Conservation (phyloP, 2,329 filamentous ascomycete genomes). For the Cryphonectria japonica region DNA sequence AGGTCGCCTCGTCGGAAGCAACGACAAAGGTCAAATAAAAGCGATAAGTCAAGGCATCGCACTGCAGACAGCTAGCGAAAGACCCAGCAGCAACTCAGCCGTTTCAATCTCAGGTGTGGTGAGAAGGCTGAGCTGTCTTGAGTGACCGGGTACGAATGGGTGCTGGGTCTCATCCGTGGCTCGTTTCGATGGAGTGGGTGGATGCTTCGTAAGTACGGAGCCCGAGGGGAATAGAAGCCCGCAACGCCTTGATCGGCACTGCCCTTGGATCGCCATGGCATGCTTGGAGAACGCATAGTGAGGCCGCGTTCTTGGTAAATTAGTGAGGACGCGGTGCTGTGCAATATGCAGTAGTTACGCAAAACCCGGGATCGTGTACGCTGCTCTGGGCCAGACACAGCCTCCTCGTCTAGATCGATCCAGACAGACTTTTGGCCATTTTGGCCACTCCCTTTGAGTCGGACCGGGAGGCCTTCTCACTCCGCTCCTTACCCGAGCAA, state of each 20-base stretch:
- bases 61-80: neutral
- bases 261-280: neutral
- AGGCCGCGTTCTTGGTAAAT: neutral
- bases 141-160: neutral
- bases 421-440: neutral
- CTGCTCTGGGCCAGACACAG: neutral
- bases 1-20: neutral
- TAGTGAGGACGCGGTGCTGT: neutral
- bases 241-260: neutral
- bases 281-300: neutral
- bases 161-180: neutral
- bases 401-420: neutral
- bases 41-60: neutral
- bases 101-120: conserved; percentile 3
- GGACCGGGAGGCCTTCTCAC: neutral
- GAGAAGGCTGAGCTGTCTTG: conserved; percentile 7
- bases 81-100: neutral
- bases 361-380: neutral
- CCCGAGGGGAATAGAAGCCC: neutral
- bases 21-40: neutral
- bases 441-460: neutral
- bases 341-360: neutral
- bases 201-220: neutral
- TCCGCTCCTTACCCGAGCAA: neutral
- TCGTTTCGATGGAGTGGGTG: neutral